phyloP scores from a whole-genome alignment of 768 basidiomycete species.

The Paxillus involutus region DNA sequence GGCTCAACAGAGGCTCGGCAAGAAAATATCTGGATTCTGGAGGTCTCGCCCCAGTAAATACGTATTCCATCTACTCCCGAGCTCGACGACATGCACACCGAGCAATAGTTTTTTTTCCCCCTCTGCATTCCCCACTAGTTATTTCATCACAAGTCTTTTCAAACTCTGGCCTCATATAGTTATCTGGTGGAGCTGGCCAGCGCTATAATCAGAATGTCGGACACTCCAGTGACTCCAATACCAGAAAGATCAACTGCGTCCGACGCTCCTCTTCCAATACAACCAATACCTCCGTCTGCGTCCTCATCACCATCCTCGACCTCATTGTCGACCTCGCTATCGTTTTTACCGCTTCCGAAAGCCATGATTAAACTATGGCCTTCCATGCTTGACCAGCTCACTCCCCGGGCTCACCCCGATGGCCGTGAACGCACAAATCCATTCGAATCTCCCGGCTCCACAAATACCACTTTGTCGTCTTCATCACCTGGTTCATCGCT shows the following conservation, averaged over 20 bases:
- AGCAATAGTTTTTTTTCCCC: neutral
- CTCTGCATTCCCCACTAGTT: neutral
- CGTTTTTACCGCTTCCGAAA: slow-evolving; percentile 26
- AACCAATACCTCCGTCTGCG: slow-evolving; percentile 14
- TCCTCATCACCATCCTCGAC: neutral
- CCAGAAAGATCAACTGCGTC: slow-evolving; percentile 10
- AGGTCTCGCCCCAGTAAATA: neutral
- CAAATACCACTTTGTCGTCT: slow-evolving; percentile 22
- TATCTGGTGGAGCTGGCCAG: neutral
- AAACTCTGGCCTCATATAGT: neutral
- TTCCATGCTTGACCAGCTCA: slow-evolving; percentile 52
- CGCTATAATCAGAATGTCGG: slow-evolving; percentile 8
- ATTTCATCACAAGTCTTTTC: neutral
- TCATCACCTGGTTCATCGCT: slow-evolving; percentile 16
- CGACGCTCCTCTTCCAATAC: slow-evolving; percentile 3
- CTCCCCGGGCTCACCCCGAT: slow-evolving; percentile 50
- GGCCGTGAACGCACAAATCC: slow-evolving; percentile 55
- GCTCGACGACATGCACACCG: slow-evolving; percentile 1
- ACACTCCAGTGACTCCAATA: neutral
- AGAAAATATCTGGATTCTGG: neutral
- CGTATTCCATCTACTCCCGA: neutral
- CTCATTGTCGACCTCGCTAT: slow-evolving; percentile 10
- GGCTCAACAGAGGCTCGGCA: neutral
- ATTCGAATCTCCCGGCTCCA: slow-evolving; percentile 50
- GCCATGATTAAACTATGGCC: slow-evolving; percentile 75